Conservation (phyloP, 805 yeast species). For the Pichia gijzeniarum region DNA sequence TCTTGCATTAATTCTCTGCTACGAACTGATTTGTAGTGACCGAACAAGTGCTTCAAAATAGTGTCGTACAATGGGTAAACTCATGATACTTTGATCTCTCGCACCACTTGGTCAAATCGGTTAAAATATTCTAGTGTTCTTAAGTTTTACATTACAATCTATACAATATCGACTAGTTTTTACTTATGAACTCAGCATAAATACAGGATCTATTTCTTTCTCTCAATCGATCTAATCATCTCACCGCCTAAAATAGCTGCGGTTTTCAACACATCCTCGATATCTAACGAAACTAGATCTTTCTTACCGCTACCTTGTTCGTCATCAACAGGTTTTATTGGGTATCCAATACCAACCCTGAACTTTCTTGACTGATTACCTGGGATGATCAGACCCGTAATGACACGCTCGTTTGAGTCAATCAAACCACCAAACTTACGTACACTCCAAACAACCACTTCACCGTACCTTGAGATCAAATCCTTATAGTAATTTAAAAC, state of each 20-base stretch:
- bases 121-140: no score
- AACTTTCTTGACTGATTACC: constrained; percentile 57
- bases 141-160: no score
- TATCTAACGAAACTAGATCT: constrained; percentile 48
- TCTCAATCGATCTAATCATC: constrained; percentile 30
- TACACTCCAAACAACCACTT: constrained; percentile 64
- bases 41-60: no score
- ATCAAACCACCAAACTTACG: constrained; percentile 41
- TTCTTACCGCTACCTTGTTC: not conserved
- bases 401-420: constrained; percentile 45
- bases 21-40: not conserved
- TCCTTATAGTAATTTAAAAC: constrained; percentile 53
- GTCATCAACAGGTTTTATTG: constrained; percentile 51
- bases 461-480: constrained; percentile 55
- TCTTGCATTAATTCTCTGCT: not conserved
- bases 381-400: constrained; percentile 81
- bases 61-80: no score
- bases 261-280: constrained; percentile 13
- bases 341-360: constrained; percentile 72
- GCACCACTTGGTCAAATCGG: no score
- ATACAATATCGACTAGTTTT: no score
- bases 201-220: not conserved
- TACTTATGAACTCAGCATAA: not conserved
- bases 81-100: no score
- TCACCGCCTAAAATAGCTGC: constrained; percentile 52